Conservation (phyloP, 208 protist species). For the Trypanosoma melophagium region DNA sequence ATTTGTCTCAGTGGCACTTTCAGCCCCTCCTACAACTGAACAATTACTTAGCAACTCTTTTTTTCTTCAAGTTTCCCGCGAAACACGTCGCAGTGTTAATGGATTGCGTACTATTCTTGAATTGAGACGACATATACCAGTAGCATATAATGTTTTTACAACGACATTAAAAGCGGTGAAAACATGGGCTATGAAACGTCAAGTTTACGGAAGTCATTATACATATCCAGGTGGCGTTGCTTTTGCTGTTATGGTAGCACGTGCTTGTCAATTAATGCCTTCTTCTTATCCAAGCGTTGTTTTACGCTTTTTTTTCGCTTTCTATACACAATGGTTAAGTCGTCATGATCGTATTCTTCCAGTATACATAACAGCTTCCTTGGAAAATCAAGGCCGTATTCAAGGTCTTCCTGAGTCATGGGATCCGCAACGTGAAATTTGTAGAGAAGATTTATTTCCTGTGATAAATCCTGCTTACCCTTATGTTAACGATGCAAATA, state of each 20-base stretch:
- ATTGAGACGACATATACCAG: constrained; percentile 47
- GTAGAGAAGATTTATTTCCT: constrained; percentile 89
- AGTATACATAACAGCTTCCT: constrained; percentile 57
- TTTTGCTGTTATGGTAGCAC: constrained; percentile 94
- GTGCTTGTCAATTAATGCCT: constrained; percentile 93
- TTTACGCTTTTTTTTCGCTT: constrained; percentile 86
- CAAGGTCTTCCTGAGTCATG: constrained; percentile 69
- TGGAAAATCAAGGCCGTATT: constrained; percentile 32
- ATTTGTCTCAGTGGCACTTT: constrained; percentile 54
- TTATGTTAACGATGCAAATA: constrained; percentile 95
- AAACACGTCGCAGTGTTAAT: constrained; percentile 63
- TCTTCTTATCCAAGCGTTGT: constrained; percentile 71
- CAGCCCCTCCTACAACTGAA: constrained; percentile 48
- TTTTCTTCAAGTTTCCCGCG: constrained; percentile 45
- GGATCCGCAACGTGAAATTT: constrained; percentile 32
- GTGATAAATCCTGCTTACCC: constrained; percentile 97
- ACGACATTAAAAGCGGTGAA: constrained; percentile 77
- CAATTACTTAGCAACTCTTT: constrained; percentile 61
- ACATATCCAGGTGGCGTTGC: constrained; percentile 96
- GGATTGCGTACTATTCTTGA: constrained; percentile 80
- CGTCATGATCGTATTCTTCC: constrained; percentile 40
- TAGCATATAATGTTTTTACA: constrained; percentile 46
- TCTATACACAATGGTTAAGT: constrained; percentile 78
- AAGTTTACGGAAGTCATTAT: constrained; percentile 95
- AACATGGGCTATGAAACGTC: constrained; percentile 75